Evolutionary conservation across 306 rosid species (phyloP).

Genomic region (Neltuma alba): DNA sequence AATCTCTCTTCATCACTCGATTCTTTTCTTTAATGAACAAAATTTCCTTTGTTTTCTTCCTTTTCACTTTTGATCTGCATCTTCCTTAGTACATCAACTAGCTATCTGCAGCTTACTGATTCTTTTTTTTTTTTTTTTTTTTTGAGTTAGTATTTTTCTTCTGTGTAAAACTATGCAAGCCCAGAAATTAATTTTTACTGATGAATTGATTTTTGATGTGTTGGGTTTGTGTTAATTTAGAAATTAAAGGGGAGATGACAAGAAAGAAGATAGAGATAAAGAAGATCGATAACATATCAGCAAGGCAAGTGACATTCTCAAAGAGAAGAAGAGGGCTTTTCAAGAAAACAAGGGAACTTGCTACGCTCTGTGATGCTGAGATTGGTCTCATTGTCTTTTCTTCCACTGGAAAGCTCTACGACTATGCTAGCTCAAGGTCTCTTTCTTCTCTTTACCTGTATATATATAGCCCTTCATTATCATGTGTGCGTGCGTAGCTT

Average conservation of each 20-base stretch:
- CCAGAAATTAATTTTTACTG: neutral
- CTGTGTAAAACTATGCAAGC: no score
- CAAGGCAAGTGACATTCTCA: slow-evolving; percentile 53
- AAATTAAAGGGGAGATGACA: slow-evolving; percentile 19
- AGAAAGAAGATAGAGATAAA: slow-evolving; percentile 43
- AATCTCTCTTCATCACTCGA: neutral
- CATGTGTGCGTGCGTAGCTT: no score
- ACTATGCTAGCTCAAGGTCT: slow-evolving; percentile 51
- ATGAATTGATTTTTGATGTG: no score
- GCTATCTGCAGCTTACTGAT: no score
- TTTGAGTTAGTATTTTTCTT: no score
- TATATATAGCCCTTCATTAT: neutral
- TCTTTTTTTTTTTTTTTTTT: no score
- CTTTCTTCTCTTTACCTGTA: neutral
- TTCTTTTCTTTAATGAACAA: neutral
- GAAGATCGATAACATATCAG: slow-evolving; percentile 48
- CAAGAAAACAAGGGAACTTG: slow-evolving; percentile 55
- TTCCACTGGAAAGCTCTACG: slow-evolving; percentile 43
- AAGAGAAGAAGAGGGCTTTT: slow-evolving; percentile 52
- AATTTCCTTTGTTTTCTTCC: no score
- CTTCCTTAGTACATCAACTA: no score
- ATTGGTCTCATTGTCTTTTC: slow-evolving; percentile 47
- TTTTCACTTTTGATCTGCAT: neutral
- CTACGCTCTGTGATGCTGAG: slow-evolving; percentile 54
- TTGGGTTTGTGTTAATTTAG: neutral